phyloP scores from a whole-genome alignment of 1,139 yeast genomes.

The Scheffersomyces stambukii region DNA sequence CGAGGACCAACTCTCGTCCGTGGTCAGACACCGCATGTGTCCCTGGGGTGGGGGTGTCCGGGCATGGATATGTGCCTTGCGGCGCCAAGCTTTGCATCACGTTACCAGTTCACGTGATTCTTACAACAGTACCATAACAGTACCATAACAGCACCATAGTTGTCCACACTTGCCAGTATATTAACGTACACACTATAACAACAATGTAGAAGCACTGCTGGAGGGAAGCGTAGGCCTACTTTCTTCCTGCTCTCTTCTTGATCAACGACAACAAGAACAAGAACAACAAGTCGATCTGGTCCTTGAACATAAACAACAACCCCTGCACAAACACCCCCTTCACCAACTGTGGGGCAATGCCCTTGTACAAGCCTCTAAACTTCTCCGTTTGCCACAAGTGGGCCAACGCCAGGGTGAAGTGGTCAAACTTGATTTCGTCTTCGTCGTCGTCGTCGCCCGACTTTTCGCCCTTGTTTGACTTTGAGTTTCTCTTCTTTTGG shows the following conservation, averaged over 20 bases:
- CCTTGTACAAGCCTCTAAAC: constrained; percentile 60
- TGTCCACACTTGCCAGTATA: no score
- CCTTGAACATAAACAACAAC: constrained; percentile 76
- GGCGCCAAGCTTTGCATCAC: no score
- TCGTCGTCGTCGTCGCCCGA: constrained; percentile 19
- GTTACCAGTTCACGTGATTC: no score
- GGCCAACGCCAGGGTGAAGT: constrained; percentile 39
- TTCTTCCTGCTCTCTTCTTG: constrained; percentile 20
- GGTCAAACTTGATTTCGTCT: constrained; percentile 34
- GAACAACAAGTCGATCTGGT: constrained; percentile 52
- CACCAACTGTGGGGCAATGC: constrained; percentile 72
- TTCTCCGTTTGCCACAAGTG: constrained; percentile 43
- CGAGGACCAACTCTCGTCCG: no score
- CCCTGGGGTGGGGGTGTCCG: no score
- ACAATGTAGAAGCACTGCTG: no score
- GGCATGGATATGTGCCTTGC: no score
- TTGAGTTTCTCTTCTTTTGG: constrained; percentile 43
- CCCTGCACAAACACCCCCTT: constrained; percentile 89
- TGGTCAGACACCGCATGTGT: no score
- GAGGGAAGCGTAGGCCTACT: no score
- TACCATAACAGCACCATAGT: no score
- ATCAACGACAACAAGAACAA: constrained; percentile 32
- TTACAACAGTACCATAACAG: no score
- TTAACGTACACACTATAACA: no score
- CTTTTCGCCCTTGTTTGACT: constrained; percentile 2